Conservation (phyloP, 2,329 filamentous ascomycete genomes). For the Ophiostoma angusticollis region DNA sequence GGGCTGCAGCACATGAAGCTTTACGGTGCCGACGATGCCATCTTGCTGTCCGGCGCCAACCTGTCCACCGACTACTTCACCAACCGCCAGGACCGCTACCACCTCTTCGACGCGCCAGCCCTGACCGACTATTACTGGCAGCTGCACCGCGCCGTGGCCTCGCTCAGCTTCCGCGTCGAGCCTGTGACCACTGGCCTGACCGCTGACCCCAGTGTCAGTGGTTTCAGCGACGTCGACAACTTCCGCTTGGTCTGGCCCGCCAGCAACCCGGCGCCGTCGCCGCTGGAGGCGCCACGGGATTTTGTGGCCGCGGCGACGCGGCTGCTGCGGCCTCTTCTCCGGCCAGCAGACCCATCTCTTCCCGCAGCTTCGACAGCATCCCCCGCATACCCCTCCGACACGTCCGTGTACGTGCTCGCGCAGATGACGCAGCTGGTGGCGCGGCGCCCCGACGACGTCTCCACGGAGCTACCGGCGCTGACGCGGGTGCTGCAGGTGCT, state of each 20-base stretch:
- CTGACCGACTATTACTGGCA: conserved; percentile 72
- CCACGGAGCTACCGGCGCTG: conserved; percentile 78
- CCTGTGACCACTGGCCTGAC: conserved; percentile 37
- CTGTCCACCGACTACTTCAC: conserved; percentile 91
- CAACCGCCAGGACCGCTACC: conserved; percentile 88
- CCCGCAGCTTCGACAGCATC: conserved; percentile 7
- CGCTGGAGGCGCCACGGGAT: conserved; percentile 52
- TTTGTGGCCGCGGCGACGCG: conserved; percentile 60
- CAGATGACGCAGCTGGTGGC: conserved; percentile 78
- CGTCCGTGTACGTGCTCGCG: conserved; percentile 71
- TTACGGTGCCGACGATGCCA: conserved; percentile 88
- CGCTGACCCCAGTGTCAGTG: too few species aligned
- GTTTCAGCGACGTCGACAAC: too few species aligned
- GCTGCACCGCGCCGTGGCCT: conserved; percentile 65
- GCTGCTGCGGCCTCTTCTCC: conserved; percentile 54
- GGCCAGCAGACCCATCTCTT: conserved; percentile 23
- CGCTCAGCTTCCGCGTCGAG: conserved; percentile 67
- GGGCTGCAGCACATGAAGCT: conserved; percentile 98
- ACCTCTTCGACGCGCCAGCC: conserved; percentile 68
- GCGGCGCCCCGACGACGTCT: conserved; percentile 64
- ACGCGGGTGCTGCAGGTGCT: conserved; percentile 61
- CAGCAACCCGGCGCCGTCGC: conserved; percentile 61
- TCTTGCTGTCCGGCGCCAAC: conserved; percentile 90
- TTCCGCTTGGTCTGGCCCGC: conserved; percentile 61
- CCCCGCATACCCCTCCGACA: conserved; percentile 30